A percentile compares a stretch with the other conserved stretches of the same genome.
phyloP scores from a whole-genome alignment of 2,329 filamentous ascomycete species.

The Fusarium sp. region DNA sequence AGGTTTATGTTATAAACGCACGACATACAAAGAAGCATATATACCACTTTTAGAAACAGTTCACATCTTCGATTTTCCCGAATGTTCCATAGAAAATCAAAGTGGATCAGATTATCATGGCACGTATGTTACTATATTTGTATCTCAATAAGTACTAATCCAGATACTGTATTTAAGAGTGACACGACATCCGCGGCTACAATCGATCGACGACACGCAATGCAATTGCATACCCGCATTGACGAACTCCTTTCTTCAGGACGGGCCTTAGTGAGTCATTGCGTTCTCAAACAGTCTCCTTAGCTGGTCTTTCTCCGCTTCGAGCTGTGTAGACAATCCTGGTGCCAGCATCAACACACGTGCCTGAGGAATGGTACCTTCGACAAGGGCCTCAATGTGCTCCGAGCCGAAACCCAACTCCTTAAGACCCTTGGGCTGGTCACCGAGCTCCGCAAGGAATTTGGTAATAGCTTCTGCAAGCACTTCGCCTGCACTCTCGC shows the following conservation, averaged over 20 bases:
- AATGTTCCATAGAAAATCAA: slow-evolving; percentile 14
- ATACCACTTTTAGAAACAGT: neutral
- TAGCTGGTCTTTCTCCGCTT: slow-evolving; percentile 77
- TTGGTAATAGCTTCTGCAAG: slow-evolving; percentile 82
- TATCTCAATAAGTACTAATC: neutral
- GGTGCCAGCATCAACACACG: slow-evolving; percentile 93
- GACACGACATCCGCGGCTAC: slow-evolving; percentile 1
- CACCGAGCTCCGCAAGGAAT: slow-evolving; percentile 85
- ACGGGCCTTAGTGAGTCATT: slow-evolving; percentile 50
- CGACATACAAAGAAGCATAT: neutral
- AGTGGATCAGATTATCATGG: neutral
- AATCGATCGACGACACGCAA: slow-evolving; percentile 27
- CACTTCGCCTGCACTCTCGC: slow-evolving; percentile 88
- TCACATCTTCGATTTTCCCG: neutral
- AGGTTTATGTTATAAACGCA: neutral
- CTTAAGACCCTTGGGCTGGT: slow-evolving; percentile 88
- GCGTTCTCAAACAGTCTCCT: slow-evolving; percentile 73
- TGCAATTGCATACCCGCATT: slow-evolving; percentile 28
- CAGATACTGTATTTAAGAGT: slow-evolving; percentile 12
- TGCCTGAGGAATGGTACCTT: slow-evolving; percentile 93
- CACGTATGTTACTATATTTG: slow-evolving; percentile 12
- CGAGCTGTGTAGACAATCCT: slow-evolving; percentile 75
- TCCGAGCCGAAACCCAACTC: slow-evolving; percentile 80
- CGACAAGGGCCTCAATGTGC: slow-evolving; percentile 85
- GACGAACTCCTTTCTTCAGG: slow-evolving; percentile 5